phyloP scores from a whole-genome alignment of 495 filamentous ascomycete genomes.

The Xylaria intraflava region DNA sequence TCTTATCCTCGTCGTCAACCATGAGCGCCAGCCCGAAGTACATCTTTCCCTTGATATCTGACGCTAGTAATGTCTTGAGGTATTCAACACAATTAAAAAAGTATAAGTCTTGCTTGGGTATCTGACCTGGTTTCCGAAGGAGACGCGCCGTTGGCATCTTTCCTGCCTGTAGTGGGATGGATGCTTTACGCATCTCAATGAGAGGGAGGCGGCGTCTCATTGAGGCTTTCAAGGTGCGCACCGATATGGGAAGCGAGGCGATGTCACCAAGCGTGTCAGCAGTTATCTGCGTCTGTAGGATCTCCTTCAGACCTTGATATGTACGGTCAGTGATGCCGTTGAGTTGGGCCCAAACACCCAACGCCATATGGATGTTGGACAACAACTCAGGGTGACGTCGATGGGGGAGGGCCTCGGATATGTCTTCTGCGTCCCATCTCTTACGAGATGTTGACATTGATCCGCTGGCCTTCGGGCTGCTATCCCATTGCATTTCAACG shows the following conservation, averaged over 20 bases:
- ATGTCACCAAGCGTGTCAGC: not conserved
- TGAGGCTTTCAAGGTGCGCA: not conserved
- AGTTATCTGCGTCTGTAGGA: not conserved
- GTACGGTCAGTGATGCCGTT: not conserved
- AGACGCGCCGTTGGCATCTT: not conserved
- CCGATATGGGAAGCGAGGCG: not conserved
- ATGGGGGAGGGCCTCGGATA: not conserved
- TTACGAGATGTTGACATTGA: not conserved
- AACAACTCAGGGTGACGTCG: not conserved
- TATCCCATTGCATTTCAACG: not conserved
- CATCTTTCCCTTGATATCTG: not conserved
- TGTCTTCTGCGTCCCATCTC: not conserved
- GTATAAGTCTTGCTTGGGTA: not conserved
- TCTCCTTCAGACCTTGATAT: not conserved
- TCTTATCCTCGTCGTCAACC: not conserved
- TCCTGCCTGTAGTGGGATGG: not conserved
- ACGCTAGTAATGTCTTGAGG: not conserved
- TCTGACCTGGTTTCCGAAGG: not conserved
- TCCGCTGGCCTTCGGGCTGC: not conserved
- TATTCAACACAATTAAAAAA: not conserved
- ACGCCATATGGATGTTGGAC: not conserved
- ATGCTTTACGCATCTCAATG: not conserved
- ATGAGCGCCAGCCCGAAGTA: slow-evolving; percentile 1
- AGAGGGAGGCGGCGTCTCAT: not conserved
- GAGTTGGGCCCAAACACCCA: not conserved